Evolutionary conservation across 2,329 filamentous ascomycete species (phyloP).

Genomic region (Dendryphion nanum): DNA sequence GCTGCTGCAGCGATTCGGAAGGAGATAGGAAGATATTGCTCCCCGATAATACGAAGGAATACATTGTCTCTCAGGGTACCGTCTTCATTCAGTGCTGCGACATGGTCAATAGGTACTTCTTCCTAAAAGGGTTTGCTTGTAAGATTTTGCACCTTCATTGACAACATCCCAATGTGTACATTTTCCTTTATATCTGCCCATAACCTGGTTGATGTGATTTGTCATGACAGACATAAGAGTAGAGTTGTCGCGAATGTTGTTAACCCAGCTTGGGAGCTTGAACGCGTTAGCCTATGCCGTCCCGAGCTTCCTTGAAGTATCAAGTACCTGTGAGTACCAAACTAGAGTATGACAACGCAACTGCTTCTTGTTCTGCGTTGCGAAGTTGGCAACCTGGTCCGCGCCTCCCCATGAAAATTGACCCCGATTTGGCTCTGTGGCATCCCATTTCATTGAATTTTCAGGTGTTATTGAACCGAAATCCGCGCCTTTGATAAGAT

Average conservation of each 20-base stretch:
- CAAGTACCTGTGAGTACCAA: conserved; percentile 40
- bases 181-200: conserved; percentile 36
- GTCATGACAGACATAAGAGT: conserved; percentile 38
- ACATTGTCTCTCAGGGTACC: conserved; percentile 54
- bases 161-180: conserved; percentile 40
- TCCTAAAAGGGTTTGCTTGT: not conserved
- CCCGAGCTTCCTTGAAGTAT: too few species aligned
- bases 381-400: conserved; percentile 36
- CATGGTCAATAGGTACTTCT: not conserved
- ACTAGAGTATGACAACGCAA: conserved; percentile 42
- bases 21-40: conserved; percentile 57
- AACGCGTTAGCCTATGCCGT: too few species aligned
- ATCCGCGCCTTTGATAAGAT: conserved; percentile 20
- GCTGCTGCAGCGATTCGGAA: conserved; percentile 57
- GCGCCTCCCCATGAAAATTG: conserved; percentile 35
- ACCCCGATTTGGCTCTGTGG: conserved; percentile 35
- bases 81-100: conserved; percentile 55
- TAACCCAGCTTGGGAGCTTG: conserved; percentile 37
- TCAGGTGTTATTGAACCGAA: conserved; percentile 39
- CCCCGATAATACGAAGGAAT: conserved; percentile 57
- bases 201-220: conserved; percentile 39
- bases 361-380: conserved; percentile 33
- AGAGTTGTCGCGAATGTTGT: conserved; percentile 32
- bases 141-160: conserved; percentile 27
- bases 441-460: conserved; percentile 42